phyloP scores from a whole-genome alignment of 2,329 filamentous ascomycete species.

The Penicillium occitanis region DNA sequence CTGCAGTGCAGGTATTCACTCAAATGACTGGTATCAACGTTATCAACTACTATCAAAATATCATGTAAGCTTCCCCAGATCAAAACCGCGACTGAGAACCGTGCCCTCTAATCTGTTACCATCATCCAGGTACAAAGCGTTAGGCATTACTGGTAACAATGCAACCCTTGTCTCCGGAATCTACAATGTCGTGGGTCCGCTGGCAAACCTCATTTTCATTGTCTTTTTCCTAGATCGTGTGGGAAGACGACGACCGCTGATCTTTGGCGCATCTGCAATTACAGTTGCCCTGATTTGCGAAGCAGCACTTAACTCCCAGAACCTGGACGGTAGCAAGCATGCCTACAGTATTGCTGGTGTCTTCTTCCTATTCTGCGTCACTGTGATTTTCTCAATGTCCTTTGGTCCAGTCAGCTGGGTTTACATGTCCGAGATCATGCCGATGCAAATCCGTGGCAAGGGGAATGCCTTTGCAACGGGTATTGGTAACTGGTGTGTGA shows the following conservation, averaged over 20 bases:
- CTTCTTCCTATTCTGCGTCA: background rate
- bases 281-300: background rate
- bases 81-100: background rate
- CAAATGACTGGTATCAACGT: conserved; percentile 53
- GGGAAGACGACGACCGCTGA: background rate
- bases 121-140: background rate
- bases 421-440: conserved; percentile 66
- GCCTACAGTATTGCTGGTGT: background rate
- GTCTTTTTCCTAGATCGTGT: background rate
- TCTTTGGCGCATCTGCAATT: background rate
- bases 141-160: background rate
- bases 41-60: conserved; percentile 45
- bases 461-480: conserved; percentile 60
- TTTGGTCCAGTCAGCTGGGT: conserved; percentile 57
- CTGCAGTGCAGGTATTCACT: conserved; percentile 63
- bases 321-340: background rate
- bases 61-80: conserved; percentile 28
- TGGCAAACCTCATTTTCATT: background rate
- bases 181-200: background rate
- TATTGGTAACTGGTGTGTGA: conserved; percentile 60
- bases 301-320: background rate
- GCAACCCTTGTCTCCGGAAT: background rate
- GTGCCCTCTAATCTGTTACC: background rate
- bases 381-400: conserved; percentile 43
- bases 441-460: conserved; percentile 63